phyloP scores from a whole-genome alignment of 192 early-diverging fungal genomes.

The Coemansia asiatica region DNA sequence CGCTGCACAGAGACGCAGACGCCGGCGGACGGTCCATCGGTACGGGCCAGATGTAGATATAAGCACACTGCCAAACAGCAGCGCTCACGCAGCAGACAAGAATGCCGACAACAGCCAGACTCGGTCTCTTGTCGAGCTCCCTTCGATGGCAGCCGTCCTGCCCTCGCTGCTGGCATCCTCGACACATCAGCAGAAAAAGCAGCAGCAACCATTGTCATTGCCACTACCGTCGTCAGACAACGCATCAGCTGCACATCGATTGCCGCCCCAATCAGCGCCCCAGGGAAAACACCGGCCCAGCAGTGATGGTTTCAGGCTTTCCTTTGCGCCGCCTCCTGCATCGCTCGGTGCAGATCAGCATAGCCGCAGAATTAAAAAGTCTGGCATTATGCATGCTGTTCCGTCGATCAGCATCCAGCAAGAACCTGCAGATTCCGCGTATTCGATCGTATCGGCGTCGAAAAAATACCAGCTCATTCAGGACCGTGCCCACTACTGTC shows the following conservation, averaged over 20 bases:
- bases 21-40: slow-evolving; percentile 9
- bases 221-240: background rate
- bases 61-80: slow-evolving; percentile 9
- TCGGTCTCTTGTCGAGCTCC: background rate
- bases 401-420: background rate
- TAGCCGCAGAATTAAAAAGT: background rate
- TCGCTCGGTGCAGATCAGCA: slow-evolving; percentile 5
- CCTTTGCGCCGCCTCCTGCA: slow-evolving; percentile 5
- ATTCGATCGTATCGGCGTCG: slow-evolving; percentile 8
- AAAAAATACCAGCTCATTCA: slow-evolving; percentile 38
- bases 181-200: background rate
- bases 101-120: background rate
- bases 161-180: background rate
- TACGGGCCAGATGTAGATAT: slow-evolving; percentile 1
- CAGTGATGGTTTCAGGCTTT: background rate
- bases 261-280: background rate
- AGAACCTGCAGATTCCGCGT: background rate
- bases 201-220: background rate
- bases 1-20: background rate
- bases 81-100: background rate
- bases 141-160: background rate
- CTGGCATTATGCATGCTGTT: background rate
- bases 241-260: slow-evolving; percentile 1
- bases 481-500: slow-evolving; percentile 29
- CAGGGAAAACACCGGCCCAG: slow-evolving; percentile 5